These are phyloP conservation scores for Leptomonas pyrrhocoris DNA, from an alignment of 208 protist genomes.

Conservation along the genomic window DNA sequence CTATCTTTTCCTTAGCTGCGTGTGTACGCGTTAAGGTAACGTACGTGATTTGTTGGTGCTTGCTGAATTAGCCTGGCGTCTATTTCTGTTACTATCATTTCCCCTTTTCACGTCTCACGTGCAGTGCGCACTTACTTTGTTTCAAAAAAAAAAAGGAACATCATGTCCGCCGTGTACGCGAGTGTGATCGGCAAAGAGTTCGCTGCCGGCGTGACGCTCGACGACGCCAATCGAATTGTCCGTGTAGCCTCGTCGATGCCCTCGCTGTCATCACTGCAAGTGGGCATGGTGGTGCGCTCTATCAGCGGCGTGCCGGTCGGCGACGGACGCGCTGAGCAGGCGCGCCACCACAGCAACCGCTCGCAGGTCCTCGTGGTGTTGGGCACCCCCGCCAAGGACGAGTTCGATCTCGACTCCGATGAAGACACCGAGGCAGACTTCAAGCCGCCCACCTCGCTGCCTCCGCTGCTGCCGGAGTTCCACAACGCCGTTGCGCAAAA, in stretches of 20 bases:
- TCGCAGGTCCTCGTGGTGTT: constrained; percentile 71
- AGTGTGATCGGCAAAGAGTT: constrained; percentile 63
- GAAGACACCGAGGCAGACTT: constrained; percentile 67
- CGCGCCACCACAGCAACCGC: constrained; percentile 43
- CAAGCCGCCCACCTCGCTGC: constrained; percentile 44
- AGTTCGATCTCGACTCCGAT: constrained; percentile 84
- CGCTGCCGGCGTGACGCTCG: constrained; percentile 51
- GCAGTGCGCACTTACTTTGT: not conserved
- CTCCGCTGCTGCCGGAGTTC: constrained; percentile 45
- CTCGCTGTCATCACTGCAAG: constrained; percentile 39
- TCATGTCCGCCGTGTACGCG: constrained; percentile 52
- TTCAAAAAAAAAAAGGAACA: not conserved
- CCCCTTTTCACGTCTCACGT: not conserved
- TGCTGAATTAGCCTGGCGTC: no score
- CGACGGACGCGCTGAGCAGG: constrained; percentile 55
- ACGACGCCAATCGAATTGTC: constrained; percentile 54
- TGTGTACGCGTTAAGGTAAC: no score
- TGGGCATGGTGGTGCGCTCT: constrained; percentile 78
- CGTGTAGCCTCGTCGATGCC: constrained; percentile 44
- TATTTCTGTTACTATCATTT: no score
- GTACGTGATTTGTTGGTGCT: no score
- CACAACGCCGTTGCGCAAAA: constrained; percentile 43
- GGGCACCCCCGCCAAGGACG: constrained; percentile 43
- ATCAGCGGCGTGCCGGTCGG: constrained; percentile 72
- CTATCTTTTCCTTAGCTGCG: no score